phyloP scores from a whole-genome alignment of 1,284 basidiomycete genomes.

The Cryptococcus amylolentus region DNA sequence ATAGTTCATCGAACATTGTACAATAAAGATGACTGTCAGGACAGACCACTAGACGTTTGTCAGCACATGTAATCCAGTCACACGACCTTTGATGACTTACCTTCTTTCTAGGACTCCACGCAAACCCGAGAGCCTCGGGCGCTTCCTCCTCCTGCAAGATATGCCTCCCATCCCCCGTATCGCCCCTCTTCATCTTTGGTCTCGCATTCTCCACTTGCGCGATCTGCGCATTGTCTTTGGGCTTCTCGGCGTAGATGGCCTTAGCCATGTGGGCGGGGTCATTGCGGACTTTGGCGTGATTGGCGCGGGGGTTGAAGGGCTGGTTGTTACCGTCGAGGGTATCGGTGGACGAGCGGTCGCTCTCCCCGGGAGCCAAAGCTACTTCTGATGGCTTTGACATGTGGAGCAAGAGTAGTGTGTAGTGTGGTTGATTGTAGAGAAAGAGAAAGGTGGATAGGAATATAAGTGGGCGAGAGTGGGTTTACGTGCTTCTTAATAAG shows the following conservation, averaged over 20 bases:
- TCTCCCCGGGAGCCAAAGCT: no score
- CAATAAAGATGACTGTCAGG: conserved; percentile 47
- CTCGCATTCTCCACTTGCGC: neutral
- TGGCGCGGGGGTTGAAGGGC: neutral
- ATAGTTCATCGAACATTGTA: conserved; percentile 39
- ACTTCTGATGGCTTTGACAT: no score
- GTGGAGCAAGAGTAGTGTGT: no score
- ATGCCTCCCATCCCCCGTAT: conserved; percentile 36
- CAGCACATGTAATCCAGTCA: neutral
- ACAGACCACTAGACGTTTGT: conserved; percentile 33
- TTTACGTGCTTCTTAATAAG: no score
- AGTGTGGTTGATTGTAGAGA: no score
- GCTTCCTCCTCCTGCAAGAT: conserved; percentile 42
- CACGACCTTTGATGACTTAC: neutral
- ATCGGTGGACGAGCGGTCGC: no score
- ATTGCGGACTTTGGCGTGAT: neutral
- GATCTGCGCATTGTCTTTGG: neutral
- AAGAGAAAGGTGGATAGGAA: no score
- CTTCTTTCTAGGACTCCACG: conserved; percentile 42
- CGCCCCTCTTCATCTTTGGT: conserved; percentile 4
- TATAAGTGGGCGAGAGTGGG: no score
- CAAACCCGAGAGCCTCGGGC: conserved; percentile 35
- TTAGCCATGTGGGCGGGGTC: neutral
- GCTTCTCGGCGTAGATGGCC: neutral
- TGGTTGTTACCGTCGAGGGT: no score